These are phyloP conservation scores for Fusarium aywerte DNA, from an alignment of 2,329 filamentous ascomycete genomes.

Conservation along the genomic window DNA sequence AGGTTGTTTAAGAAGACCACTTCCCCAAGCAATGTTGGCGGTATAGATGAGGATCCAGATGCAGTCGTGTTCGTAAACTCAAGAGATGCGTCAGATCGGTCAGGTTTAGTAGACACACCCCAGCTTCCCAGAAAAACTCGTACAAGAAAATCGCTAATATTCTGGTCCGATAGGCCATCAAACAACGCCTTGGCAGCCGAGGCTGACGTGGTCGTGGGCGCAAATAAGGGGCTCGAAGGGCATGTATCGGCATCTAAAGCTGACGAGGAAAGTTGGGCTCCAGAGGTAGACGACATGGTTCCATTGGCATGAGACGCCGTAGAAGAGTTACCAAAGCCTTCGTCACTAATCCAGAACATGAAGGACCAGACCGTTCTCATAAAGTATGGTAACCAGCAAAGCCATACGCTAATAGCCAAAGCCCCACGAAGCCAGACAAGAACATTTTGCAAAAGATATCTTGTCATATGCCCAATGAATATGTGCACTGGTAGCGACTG, in stretches of 20 bases:
- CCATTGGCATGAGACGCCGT: slow-evolving; percentile 44
- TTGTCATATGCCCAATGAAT: slow-evolving; percentile 80
- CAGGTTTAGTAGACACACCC: slow-evolving; percentile 42
- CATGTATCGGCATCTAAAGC: slow-evolving; percentile 48
- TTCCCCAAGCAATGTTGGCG: slow-evolving; percentile 62
- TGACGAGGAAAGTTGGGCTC: slow-evolving; percentile 48
- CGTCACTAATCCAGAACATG: slow-evolving; percentile 94
- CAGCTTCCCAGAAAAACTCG: slow-evolving; percentile 48
- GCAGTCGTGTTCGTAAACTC: slow-evolving; percentile 32
- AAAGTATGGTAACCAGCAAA: slow-evolving; percentile 86
- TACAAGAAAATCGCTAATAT: slow-evolving; percentile 49
- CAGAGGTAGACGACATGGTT: slow-evolving; percentile 27
- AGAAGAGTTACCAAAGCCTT: slow-evolving; percentile 61
- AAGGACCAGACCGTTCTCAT: slow-evolving; percentile 94
- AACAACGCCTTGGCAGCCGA: slow-evolving; percentile 48
- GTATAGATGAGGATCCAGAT: slow-evolving; percentile 16
- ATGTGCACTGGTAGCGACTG: slow-evolving; percentile 80
- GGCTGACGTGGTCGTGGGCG: slow-evolving; percentile 48
- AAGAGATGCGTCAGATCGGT: slow-evolving; percentile 30
- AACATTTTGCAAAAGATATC: slow-evolving; percentile 77
- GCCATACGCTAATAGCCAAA: slow-evolving; percentile 87
- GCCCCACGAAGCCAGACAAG: slow-evolving; percentile 81
- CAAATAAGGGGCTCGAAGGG: slow-evolving; percentile 52
- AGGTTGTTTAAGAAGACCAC: slow-evolving; percentile 67
- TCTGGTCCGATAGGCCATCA: slow-evolving; percentile 46